These are phyloP conservation scores for Fremontodendron californicum DNA, from an alignment of 345 rosid genomes.

Conservation along the genomic window DNA sequence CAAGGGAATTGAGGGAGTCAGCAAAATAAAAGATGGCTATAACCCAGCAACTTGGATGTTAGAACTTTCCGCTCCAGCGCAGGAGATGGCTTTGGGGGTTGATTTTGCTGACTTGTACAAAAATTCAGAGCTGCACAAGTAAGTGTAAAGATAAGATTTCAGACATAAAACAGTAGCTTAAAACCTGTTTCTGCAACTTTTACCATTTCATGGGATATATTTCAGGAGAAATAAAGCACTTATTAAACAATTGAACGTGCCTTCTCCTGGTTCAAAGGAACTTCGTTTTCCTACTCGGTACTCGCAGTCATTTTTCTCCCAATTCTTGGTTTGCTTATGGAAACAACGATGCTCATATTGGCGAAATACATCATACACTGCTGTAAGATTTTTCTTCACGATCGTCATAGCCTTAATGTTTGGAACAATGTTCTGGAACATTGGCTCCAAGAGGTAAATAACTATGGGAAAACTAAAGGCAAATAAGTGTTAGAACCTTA, in stretches of 20 bases:
- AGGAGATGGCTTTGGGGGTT: conserved; percentile 54
- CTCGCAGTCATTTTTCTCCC: conserved; percentile 51
- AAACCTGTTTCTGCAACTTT: background rate
- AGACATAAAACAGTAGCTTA: background rate
- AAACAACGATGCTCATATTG: conserved; percentile 69
- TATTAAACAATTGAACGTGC: conserved; percentile 42
- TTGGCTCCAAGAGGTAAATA: conserved; percentile 61
- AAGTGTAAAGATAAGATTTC: background rate
- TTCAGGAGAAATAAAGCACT: conserved; percentile 67
- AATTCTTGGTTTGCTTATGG: conserved; percentile 70
- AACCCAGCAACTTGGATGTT: conserved; percentile 97
- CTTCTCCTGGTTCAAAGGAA: conserved; percentile 54
- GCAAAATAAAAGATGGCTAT: conserved; percentile 61
- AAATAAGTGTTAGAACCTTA: background rate
- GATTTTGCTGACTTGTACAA: conserved; percentile 61
- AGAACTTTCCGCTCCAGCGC: conserved; percentile 50
- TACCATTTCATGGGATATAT: background rate
- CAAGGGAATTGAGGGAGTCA: conserved; percentile 57
- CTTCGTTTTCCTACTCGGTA: conserved; percentile 50
- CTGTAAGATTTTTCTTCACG: conserved; percentile 62
- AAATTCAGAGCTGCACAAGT: conserved; percentile 59
- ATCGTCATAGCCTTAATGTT: conserved; percentile 49
- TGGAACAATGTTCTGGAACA: conserved; percentile 69
- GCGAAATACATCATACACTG: conserved; percentile 70
- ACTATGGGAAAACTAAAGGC: background rate